Evolutionary conservation across 2,329 filamentous ascomycete genomes (phyloP).

Genomic region (Xylaria arbuscula): DNA sequence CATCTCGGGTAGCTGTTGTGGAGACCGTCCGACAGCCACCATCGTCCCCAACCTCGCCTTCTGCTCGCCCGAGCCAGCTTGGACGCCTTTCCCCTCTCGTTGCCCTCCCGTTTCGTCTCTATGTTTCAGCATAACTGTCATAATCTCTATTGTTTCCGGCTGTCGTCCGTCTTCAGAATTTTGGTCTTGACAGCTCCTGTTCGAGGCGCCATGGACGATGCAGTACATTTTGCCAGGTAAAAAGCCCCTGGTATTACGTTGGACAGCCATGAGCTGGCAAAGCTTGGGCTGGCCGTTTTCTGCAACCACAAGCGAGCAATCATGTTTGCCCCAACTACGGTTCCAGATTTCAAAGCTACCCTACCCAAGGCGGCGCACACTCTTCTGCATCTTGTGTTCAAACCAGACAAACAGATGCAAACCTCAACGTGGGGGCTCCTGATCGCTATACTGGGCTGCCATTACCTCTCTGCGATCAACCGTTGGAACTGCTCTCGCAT

Average conservation of each 20-base stretch:
- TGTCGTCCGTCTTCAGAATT: conserved; percentile 18
- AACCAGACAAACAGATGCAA: conserved; percentile 15
- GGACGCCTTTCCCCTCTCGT: too few species aligned
- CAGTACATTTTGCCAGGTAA: conserved; percentile 10
- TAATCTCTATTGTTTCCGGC: neutral
- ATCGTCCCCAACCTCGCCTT: too few species aligned
- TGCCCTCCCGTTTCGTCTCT: neutral
- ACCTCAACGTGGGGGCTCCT: conserved; percentile 29
- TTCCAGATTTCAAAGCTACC: conserved; percentile 11
- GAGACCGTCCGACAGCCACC: too few species aligned
- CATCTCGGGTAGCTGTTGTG: too few species aligned
- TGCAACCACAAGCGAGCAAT: conserved; percentile 9
- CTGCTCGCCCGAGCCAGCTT: too few species aligned
- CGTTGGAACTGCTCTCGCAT: conserved; percentile 7
- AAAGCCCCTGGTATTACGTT: conserved; percentile 8
- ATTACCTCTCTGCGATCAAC: neutral
- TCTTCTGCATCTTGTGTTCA: conserved; percentile 14
- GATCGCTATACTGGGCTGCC: conserved; percentile 20
- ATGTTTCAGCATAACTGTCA: neutral
- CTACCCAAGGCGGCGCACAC: conserved; percentile 26
- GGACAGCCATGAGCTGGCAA: neutral
- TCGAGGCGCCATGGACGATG: conserved; percentile 5
- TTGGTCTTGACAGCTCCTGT: conserved; percentile 25
- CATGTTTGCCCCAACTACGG: neutral
- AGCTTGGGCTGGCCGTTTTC: conserved; percentile 1